Evolutionary conservation across 2,329 filamentous ascomycete genomes (phyloP).

Genomic region (Lachnellula subtilissima): DNA sequence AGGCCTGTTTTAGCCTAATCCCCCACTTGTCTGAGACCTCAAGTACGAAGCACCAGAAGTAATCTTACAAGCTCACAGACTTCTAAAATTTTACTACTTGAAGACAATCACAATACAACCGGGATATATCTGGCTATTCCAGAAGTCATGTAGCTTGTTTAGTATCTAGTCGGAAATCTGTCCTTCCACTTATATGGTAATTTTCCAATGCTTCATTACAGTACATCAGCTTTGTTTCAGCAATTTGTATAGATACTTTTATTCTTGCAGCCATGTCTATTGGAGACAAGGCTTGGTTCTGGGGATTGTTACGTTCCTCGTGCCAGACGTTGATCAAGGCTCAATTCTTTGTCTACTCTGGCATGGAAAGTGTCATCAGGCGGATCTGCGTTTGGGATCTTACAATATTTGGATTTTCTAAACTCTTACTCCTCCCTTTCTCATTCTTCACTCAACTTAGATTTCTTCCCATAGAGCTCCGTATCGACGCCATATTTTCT

Average conservation of each 20-base stretch:
- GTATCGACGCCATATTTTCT: slow-evolving; percentile 9
- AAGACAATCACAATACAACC: no score
- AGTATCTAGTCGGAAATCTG: slow-evolving; percentile 7
- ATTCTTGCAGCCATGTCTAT: slow-evolving; percentile 16
- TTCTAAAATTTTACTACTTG: no score
- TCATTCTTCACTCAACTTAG: slow-evolving; percentile 21
- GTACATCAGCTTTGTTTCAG: slow-evolving; percentile 18
- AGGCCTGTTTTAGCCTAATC: not conserved
- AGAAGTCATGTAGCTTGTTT: slow-evolving; percentile 7
- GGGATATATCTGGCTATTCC: no score
- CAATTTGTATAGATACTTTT: slow-evolving; percentile 8
- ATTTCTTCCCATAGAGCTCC: slow-evolving; percentile 9
- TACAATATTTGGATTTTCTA: slow-evolving; percentile 14
- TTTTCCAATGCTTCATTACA: slow-evolving; percentile 7
- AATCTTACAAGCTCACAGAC: no score
- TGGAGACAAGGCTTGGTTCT: not conserved
- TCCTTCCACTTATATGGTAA: not conserved
- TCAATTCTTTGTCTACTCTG: slow-evolving; percentile 8
- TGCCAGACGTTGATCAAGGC: not conserved
- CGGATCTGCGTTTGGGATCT: slow-evolving; percentile 14
- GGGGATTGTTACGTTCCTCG: slow-evolving; percentile 1
- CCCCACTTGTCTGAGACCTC: not conserved
- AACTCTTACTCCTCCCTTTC: slow-evolving; percentile 6
- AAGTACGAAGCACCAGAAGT: no score
- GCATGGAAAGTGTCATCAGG: slow-evolving; percentile 1